These are phyloP conservation scores for Oryza glaberrima DNA, from an alignment of 176 grass and related monocot genomes.

Conservation along the genomic window DNA sequence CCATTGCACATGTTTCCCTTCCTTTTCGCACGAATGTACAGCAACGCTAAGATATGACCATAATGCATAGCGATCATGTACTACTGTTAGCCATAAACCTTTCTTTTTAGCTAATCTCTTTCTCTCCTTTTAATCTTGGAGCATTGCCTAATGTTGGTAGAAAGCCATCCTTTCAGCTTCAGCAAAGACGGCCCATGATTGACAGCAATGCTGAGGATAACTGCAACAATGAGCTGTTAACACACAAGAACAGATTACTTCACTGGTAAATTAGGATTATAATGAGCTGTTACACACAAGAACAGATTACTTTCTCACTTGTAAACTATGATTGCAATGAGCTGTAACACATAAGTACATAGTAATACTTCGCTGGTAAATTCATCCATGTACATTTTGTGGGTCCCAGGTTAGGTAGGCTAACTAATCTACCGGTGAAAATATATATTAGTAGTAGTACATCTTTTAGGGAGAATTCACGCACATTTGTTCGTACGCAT, in stretches of 20 bases:
- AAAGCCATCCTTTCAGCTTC: slow-evolving; percentile 27
- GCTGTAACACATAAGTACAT: too few relatives aligned
- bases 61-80: background rate
- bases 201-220: background rate
- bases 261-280: background rate
- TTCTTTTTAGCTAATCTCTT: background rate
- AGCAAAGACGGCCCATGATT: background rate
- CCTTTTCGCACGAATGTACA: background rate
- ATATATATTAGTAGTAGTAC: background rate
- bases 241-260: background rate
- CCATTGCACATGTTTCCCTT: background rate
- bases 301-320: background rate
- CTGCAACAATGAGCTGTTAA: background rate
- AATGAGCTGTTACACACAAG: background rate
- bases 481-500: slow-evolving; percentile 5
- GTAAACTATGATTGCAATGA: too few relatives aligned
- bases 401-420: background rate
- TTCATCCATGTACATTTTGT: background rate
- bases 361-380: background rate
- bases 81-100: background rate
- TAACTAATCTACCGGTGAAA: background rate
- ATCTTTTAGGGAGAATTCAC: background rate
- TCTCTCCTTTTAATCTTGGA: background rate
- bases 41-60: background rate
- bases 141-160: background rate